Conservation (phyloP, 2,329 filamentous ascomycete species). For the Colletotrichum acutatum region DNA sequence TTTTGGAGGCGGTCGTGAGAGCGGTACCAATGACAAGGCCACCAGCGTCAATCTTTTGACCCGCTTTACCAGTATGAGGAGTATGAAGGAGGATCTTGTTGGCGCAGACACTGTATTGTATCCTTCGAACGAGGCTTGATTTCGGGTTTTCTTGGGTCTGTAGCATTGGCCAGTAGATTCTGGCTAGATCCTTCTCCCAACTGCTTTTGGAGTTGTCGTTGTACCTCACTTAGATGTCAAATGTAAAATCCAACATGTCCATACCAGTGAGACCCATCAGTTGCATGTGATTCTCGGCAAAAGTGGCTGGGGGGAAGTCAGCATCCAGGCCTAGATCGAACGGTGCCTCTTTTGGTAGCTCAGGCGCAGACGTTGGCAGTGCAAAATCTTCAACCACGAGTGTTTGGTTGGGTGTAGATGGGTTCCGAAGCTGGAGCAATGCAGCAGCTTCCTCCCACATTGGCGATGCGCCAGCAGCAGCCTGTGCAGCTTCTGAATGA, state of each 20-base stretch:
- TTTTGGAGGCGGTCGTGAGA: slow-evolving; percentile 75
- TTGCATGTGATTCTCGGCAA: slow-evolving; percentile 38
- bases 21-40: slow-evolving; percentile 80
- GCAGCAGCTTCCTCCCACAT: slow-evolving; percentile 19
- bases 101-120: slow-evolving; percentile 72
- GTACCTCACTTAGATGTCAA: not conserved
- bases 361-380: too few relatives aligned
- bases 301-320: slow-evolving; percentile 25
- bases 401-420: not conserved
- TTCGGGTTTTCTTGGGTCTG: not conserved
- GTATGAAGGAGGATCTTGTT: slow-evolving; percentile 81
- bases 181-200: too few relatives aligned
- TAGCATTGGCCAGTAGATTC: too few relatives aligned
- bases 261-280: slow-evolving; percentile 40
- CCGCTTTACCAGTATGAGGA: slow-evolving; percentile 74
- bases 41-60: slow-evolving; percentile 72
- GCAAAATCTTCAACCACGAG: not conserved
- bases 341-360: too few relatives aligned
- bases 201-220: too few relatives aligned
- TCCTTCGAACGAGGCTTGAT: slow-evolving; percentile 75
- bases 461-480: not conserved
- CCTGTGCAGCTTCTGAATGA: not conserved
- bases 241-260: slow-evolving; percentile 38
- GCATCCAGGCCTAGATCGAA: not conserved
- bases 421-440: slow-evolving; percentile 8